Evolutionary conservation across 1,139 yeast genomes (phyloP), one percentile per base, ranked within the genome.

Genomic region (Zhuliangozyma parablackwelliae): DNA sequence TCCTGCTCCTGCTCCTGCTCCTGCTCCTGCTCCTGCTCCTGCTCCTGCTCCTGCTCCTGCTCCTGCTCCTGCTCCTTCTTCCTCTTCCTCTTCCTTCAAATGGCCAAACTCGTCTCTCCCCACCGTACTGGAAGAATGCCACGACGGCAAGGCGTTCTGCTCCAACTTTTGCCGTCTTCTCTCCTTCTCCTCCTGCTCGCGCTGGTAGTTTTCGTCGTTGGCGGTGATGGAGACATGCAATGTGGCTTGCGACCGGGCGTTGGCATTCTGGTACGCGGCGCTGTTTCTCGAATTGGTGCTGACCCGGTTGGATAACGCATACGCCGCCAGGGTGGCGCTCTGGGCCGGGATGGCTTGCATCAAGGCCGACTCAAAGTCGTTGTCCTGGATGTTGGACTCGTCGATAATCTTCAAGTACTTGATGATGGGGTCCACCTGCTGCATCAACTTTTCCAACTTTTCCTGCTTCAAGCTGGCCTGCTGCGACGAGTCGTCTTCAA

Each of bases 111-210:
- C 34, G 12, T 33, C 33, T 42, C 59, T 61, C 31, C 95, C 96
- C 45, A 92, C 94, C 1, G 98, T 89, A 52, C 94, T 81, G 48
- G 82, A 82, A 47, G 84, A 77, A 57, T 92, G 96, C 99, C 99
- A 92, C 21, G 95, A 82, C 9, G 99, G 98, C 49, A 92, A 71
- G 2, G 96, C 97, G 57, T 94, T 92, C 59, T 90, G 96, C 55
- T 86, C 85, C 56, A 90, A 76, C 57, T 83, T 86, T 47, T 69
- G 74, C 46, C 73, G 81, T 78, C 70, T 80, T 74, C 72, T 78
- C 50, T 82, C 90, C 54, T 78, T 74, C 48, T 78, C 85, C 56
- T 72, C 74, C 48, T 77, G 72, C 53, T 82, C 89, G 40, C 77
- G 69, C 51, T 75, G 81, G 46, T 78, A 76, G 45, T 81, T 80